Conservation (phyloP, 169 alveolate genomes). For the Plasmodium vinckei region DNA sequence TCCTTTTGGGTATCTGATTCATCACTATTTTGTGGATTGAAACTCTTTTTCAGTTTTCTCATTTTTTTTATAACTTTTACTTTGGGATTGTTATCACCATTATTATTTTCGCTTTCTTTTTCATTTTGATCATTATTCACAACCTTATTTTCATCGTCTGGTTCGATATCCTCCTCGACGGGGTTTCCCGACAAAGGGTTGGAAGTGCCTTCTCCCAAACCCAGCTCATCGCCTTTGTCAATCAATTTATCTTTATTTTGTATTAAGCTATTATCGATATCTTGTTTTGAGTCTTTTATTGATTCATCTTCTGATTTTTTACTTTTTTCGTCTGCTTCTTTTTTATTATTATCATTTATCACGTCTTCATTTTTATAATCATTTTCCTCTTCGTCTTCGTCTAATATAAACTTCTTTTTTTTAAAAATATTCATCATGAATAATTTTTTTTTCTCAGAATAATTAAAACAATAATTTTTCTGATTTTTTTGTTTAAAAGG, state of each 20-base stretch:
- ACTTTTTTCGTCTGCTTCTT: neutral
- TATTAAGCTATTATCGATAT: neutral
- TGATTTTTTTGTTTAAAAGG: no score
- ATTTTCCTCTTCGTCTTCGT: constrained; percentile 19
- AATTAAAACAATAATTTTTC: neutral
- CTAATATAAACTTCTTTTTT: constrained; percentile 9
- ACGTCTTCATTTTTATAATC: constrained; percentile 5
- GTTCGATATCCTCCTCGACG: neutral
- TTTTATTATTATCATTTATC: neutral
- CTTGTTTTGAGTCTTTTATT: neutral
- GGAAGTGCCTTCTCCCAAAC: neutral
- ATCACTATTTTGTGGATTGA: neutral
- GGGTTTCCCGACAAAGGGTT: neutral
- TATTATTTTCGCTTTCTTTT: constrained; percentile 2
- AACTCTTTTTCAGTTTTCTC: constrained; percentile 10
- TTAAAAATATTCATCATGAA: constrained; percentile 26
- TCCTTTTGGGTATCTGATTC: neutral
- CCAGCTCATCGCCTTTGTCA: neutral
- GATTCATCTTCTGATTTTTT: neutral
- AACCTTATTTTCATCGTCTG: neutral
- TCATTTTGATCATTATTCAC: neutral
- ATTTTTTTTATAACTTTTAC: neutral
- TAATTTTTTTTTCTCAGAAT: constrained; percentile 2
- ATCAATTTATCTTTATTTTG: neutral
- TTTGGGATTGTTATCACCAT: neutral